phyloP scores from a whole-genome alignment of 306 rosid species.

The Cajanus cajan region DNA sequence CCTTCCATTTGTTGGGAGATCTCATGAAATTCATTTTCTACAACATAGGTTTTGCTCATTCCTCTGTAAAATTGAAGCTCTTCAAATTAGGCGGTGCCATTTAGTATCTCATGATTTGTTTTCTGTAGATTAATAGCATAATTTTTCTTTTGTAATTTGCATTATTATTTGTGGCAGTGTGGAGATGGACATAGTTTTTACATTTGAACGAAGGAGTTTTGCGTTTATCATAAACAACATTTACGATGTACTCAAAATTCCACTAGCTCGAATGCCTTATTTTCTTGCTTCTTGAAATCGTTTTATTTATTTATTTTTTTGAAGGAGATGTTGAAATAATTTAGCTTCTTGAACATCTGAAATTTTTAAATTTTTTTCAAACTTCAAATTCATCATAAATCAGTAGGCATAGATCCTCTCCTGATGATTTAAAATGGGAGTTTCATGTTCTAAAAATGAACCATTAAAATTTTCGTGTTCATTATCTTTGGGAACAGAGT shows the following conservation, averaged over 20 bases:
- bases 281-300: slow-evolving; percentile 7
- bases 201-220: slow-evolving; percentile 22
- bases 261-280: slow-evolving; percentile 4
- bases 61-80: slow-evolving; percentile 46
- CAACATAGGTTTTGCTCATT: slow-evolving; percentile 25
- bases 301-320: too few species aligned
- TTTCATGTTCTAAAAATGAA: too few species aligned
- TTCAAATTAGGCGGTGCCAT: slow-evolving; percentile 46
- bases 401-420: too few species aligned
- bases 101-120: slow-evolving; percentile 43
- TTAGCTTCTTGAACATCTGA: too few species aligned
- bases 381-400: too few species aligned
- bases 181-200: slow-evolving; percentile 28
- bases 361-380: too few species aligned
- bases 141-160: slow-evolving; percentile 42
- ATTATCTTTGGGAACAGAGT: too few species aligned
- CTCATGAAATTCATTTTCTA: slow-evolving; percentile 26
- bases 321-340: too few species aligned
- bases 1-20: slow-evolving; percentile 27
- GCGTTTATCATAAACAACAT: slow-evolving; percentile 19
- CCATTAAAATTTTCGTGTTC: too few species aligned
- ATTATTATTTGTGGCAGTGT: slow-evolving; percentile 39
- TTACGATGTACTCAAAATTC: slow-evolving; percentile 2
- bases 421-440: too few species aligned
- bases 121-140: slow-evolving; percentile 51